phyloP scores from a whole-genome alignment of 768 basidiomycete genomes.

The Antrodiella citrinella region DNA sequence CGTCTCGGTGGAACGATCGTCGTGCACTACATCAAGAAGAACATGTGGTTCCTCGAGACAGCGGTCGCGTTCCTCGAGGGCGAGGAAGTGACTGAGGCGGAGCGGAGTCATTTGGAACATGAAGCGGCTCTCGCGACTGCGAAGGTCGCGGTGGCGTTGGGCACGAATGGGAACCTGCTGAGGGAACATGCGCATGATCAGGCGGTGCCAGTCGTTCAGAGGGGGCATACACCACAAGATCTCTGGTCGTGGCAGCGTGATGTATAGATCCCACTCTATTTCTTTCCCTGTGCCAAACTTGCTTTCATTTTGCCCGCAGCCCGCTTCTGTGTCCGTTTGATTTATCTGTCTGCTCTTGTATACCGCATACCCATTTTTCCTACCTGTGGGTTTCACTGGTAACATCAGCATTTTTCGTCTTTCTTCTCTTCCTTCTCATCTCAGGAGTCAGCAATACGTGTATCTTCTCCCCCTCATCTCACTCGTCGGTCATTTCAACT shows the following conservation, averaged over 20 bases:
- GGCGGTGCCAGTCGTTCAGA: background rate
- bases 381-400: no score
- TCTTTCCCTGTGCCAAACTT: background rate
- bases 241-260: background rate
- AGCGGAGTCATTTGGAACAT: conserved; percentile 6
- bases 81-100: conserved; percentile 55
- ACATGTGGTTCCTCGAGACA: conserved; percentile 94
- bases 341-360: background rate
- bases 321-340: background rate
- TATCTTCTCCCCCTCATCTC: background rate
- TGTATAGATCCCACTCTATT: background rate
- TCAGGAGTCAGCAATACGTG: background rate
- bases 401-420: no score
- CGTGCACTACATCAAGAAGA: conserved; percentile 96
- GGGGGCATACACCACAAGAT: background rate
- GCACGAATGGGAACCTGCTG: background rate
- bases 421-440: background rate
- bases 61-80: conserved; percentile 80
- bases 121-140: no score
- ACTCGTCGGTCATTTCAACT: no score
- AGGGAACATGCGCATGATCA: background rate
- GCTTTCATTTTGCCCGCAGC: background rate
- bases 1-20: conserved; percentile 90
- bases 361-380: background rate
- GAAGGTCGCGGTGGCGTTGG: background rate